These are phyloP conservation scores for Naganishia kalamii DNA, from an alignment of 768 basidiomycete species.

Conservation along the genomic window DNA sequence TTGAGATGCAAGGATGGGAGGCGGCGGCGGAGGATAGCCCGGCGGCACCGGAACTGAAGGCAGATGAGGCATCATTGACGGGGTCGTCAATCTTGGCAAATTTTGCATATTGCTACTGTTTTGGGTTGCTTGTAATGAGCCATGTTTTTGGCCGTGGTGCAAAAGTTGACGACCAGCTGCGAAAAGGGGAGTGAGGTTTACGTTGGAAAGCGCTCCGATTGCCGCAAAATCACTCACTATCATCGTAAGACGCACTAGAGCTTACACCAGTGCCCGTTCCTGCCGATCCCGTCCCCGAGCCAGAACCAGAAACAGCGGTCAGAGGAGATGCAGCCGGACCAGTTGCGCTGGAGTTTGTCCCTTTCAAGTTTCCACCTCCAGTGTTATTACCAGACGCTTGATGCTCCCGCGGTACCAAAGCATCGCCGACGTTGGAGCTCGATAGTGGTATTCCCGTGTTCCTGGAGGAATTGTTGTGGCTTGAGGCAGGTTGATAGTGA, in stretches of 20 bases:
- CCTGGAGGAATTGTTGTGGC: background rate
- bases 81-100: background rate
- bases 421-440: background rate
- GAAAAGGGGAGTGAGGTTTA: too few relatives aligned
- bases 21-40: background rate
- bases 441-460: background rate
- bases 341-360: background rate
- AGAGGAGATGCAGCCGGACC: background rate
- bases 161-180: background rate
- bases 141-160: too few relatives aligned
- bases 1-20: background rate
- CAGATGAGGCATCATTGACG: background rate
- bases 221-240: background rate
- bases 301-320: constrained; percentile 5
- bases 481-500: background rate
- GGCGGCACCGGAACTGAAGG: background rate
- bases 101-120: constrained; percentile 2
- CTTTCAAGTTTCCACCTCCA: background rate
- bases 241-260: background rate
- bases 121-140: background rate
- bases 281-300: background rate
- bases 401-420: too few relatives aligned
- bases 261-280: background rate
- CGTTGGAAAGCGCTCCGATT: too few relatives aligned
- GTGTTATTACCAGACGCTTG: too few relatives aligned